Percentiles rank a stretch among this genome's conserved stretches.
Conservation (phyloP, 2,329 filamentous ascomycete genomes). For the Lachnellula occidentalis region DNA sequence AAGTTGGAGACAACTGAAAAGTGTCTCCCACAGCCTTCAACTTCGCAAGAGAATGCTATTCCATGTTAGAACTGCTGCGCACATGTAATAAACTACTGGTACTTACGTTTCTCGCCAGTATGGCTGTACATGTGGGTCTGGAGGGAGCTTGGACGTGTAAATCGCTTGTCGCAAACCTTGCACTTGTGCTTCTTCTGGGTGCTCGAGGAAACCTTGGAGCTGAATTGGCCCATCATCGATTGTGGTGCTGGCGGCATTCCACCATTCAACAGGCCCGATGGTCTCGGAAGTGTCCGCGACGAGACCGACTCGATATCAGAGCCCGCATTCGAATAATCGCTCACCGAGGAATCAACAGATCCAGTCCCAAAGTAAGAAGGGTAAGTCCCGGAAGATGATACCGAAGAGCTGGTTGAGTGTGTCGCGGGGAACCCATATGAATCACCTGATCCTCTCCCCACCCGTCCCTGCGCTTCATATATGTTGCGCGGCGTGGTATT, state of each 20-base stretch:
- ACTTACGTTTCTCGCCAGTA: constrained; percentile 93
- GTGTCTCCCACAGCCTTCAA: constrained; percentile 89
- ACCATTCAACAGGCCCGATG: constrained; percentile 60
- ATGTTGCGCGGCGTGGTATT: constrained; percentile 90
- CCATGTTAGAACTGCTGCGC: constrained; percentile 17
- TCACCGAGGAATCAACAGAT: constrained; percentile 77
- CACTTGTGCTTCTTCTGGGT: constrained; percentile 99
- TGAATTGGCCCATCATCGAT: constrained; percentile 99
- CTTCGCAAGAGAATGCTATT: constrained; percentile 85
- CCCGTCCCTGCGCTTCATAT: constrained; percentile 61
- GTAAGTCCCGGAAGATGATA: constrained; percentile 78
- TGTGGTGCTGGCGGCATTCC: constrained; percentile 73
- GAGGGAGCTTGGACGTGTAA: constrained; percentile 87
- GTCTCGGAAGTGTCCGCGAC: constrained; percentile 78
- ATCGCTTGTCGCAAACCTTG: constrained; percentile 97
- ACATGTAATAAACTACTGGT: not conserved
- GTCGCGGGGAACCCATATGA: constrained; percentile 87
- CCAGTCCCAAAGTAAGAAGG: constrained; percentile 72
- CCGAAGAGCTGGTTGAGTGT: constrained; percentile 82
- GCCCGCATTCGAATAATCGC: constrained; percentile 85
- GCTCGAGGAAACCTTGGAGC: constrained; percentile 90
- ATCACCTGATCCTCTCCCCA: constrained; percentile 67
- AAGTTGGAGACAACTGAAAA: constrained; percentile 98
- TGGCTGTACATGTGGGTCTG: constrained; percentile 99
- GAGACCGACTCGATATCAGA: constrained; percentile 79